These are phyloP conservation scores for Phytophthora brassicae DNA, from an alignment of 352 stramenopile genomes.

Conservation along the genomic window DNA sequence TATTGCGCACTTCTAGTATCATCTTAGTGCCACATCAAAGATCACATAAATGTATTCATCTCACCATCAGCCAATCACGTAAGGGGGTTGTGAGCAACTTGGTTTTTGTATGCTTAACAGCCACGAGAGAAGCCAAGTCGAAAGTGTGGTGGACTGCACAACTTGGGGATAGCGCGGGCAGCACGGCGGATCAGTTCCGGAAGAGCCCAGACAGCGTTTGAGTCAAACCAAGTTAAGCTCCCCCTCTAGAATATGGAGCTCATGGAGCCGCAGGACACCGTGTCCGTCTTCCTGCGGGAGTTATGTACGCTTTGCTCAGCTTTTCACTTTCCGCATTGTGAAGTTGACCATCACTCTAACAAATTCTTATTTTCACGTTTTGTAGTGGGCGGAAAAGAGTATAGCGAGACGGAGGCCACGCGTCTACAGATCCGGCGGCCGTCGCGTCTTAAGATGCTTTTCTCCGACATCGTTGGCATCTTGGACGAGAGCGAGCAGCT, in stretches of 20 bases:
- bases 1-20: slow-evolving; percentile 17
- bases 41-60: slow-evolving; percentile 34
- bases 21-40: background rate
- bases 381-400: slow-evolving; percentile 66
- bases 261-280: slow-evolving; percentile 27
- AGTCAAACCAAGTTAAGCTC: background rate
- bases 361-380: slow-evolving; percentile 1
- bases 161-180: slow-evolving; percentile 9
- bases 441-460: slow-evolving; percentile 58
- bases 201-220: slow-evolving; percentile 6
- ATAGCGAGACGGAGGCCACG: slow-evolving; percentile 54
- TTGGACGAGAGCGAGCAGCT: slow-evolving; percentile 70
- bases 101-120: slow-evolving; percentile 16
- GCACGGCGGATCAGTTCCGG: slow-evolving; percentile 27
- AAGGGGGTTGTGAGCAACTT: slow-evolving; percentile 19
- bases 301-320: slow-evolving; percentile 33
- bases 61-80: slow-evolving; percentile 31
- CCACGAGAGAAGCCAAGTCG: slow-evolving; percentile 18
- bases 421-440: slow-evolving; percentile 71
- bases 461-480: slow-evolving; percentile 65
- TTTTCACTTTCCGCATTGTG: background rate
- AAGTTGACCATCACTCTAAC: background rate
- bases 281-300: slow-evolving; percentile 48
- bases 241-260: slow-evolving; percentile 29
- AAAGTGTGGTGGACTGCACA: slow-evolving; percentile 24